These are phyloP conservation scores for Termitomyces sp. DNA, from an alignment of 768 basidiomycete genomes.

Conservation along the genomic window DNA sequence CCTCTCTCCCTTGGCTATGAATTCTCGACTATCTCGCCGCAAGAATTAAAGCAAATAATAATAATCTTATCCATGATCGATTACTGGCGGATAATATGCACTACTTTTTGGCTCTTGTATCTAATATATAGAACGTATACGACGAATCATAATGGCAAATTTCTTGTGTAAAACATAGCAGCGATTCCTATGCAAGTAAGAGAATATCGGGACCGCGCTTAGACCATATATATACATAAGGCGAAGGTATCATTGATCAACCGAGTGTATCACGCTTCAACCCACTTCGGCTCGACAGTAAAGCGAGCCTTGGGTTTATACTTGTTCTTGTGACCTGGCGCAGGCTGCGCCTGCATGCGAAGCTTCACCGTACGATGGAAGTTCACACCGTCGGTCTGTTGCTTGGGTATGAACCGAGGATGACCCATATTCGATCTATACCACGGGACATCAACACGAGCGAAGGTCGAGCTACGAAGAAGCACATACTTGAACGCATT, in stretches of 20 bases:
- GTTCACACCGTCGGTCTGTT: constrained; percentile 32
- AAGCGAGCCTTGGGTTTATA: constrained; percentile 27
- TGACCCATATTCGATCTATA: constrained; percentile 28
- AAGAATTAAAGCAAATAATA: too few species aligned
- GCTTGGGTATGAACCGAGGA: constrained; percentile 35
- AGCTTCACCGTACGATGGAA: constrained; percentile 49
- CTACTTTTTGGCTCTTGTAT: too few species aligned
- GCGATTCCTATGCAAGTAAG: too few species aligned
- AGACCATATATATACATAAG: neutral
- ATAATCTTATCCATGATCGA: too few species aligned
- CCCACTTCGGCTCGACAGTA: constrained; percentile 30
- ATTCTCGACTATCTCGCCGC: too few species aligned
- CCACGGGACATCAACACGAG: too few species aligned
- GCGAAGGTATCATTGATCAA: neutral
- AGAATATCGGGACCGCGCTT: too few species aligned
- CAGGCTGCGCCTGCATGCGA: constrained; percentile 46
- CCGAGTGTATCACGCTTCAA: constrained; percentile 15
- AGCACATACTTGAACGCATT: constrained; percentile 16
- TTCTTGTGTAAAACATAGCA: too few species aligned
- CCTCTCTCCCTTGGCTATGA: too few species aligned
- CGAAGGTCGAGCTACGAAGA: neutral
- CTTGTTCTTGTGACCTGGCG: constrained; percentile 13
- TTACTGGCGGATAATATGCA: too few species aligned
- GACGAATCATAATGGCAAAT: too few species aligned
- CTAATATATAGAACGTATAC: too few species aligned